Base-by-base conservation (phyloP, 352 stramenopile genomes). In the Phytophthora pisi region DNA sequence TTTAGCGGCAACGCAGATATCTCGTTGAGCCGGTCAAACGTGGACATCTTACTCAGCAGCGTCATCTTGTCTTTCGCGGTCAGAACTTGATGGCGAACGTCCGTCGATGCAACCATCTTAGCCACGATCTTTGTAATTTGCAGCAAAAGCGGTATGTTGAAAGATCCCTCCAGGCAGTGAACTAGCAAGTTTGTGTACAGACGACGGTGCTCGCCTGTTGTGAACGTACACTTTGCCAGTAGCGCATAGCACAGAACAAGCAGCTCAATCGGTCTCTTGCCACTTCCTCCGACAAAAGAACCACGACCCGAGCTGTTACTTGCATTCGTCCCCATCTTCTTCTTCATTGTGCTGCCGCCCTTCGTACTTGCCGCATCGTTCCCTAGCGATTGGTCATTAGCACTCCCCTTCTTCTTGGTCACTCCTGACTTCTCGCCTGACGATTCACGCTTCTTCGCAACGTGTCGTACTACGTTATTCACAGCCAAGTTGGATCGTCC, bases 31-130 rank as follows among this genome's bases (percentile, higher is more conserved):
- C 89, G 82, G 43, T 97, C 88, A 56, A 97, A 95, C 11, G 79
- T 86, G 8, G 81, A 72, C 88, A 97, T 95, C 71, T 97, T 97
- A 34, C 71, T 88, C 4, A 97, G 70, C 58, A 97, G 64, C 28
- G 84, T 86, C 82, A 95, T 92, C 50, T 95, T 96, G 70, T 97
- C 89, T 66, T 97, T 97, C 31, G 86, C 78, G 4, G 85, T 86
- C 50, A 97, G 76, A n/a, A 95, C 55, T 57, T 93, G 84, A 16
- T 84, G 73, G 18, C 74, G 65, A 16, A 81, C 62, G 5, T 79
- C 74, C 13, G 76, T 88, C n/a, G 72, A 74, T 47, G 42, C 69
- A 53, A 95, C 75, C 62, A 93, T 75, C 11, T 86, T 75, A 0
- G 82, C 72, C 15, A 93, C 88, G 62, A 97, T 95, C 38, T 82